Percentiles rank a stretch among this genome's conserved stretches.
These are phyloP conservation scores for Cutaneotrichosporon sp. DNA, from an alignment of 1,284 basidiomycete species.

Conservation along the genomic window DNA sequence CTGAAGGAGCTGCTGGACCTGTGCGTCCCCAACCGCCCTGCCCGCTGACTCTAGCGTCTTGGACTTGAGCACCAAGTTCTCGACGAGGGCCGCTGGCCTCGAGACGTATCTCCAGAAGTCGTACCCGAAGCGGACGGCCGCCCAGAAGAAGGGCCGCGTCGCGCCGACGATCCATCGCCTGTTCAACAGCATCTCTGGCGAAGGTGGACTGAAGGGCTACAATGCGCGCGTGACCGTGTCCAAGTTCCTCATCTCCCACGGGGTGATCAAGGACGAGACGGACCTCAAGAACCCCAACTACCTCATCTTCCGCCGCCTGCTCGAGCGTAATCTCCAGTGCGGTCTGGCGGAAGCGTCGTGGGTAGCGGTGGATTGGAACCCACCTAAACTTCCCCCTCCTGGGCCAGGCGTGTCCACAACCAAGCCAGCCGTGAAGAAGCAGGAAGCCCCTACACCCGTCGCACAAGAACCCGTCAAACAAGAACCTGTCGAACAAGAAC, in stretches of 20 bases:
- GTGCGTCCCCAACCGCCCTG: conserved; percentile 27
- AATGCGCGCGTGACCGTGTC: conserved; percentile 24
- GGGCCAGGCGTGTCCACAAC: too few relatives aligned
- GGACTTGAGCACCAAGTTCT: conserved; percentile 14
- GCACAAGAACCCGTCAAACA: too few relatives aligned
- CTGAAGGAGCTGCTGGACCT: conserved; percentile 38
- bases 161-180: conserved; percentile 20
- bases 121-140: not conserved
- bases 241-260: conserved; percentile 28
- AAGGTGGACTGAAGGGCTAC: conserved; percentile 26
- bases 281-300: not conserved
- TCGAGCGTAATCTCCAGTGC: not conserved
- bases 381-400: too few relatives aligned
- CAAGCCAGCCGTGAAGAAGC: too few relatives aligned
- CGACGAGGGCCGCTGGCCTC: conserved; percentile 23
- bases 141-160: not conserved
- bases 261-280: not conserved
- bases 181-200: conserved; percentile 26
- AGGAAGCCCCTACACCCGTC: too few relatives aligned
- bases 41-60: not conserved
- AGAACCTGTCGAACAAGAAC: not conserved
- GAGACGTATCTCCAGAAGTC: conserved; percentile 8
- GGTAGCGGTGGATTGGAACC: too few relatives aligned
- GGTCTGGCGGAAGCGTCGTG: not conserved
- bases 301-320: not conserved